Percentiles rank a stretch among this genome's conserved stretches.
Conservation (phyloP, 257 asterid species). For the Solanum medicagineum region DNA sequence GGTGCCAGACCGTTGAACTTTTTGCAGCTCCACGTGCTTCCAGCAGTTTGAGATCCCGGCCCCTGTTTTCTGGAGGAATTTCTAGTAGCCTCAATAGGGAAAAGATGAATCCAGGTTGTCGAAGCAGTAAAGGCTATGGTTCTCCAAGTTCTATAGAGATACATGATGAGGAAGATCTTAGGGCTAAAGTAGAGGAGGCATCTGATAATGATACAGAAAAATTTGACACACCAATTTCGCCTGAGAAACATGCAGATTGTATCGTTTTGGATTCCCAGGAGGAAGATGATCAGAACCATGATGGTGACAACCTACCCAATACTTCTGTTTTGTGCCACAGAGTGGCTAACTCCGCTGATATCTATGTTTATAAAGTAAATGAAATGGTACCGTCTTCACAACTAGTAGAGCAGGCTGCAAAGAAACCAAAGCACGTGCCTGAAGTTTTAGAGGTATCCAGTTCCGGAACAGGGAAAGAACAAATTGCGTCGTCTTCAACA, state of each 20-base stretch:
- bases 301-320: neutral
- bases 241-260: neutral
- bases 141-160: constrained; percentile 4
- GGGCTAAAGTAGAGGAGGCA: neutral
- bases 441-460: constrained; percentile 3
- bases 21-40: neutral
- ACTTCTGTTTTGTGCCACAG: neutral
- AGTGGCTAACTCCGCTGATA: neutral
- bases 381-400: neutral
- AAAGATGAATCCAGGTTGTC: neutral
- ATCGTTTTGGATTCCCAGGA: constrained; percentile 3
- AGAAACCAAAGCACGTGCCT: neutral
- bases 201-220: neutral
- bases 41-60: neutral
- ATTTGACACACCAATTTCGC: neutral
- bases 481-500: neutral
- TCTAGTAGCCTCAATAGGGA: neutral
- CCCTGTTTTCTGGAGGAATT: neutral
- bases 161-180: constrained; percentile 7
- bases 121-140: neutral
- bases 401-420: constrained; percentile 1
- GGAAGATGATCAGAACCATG: neutral
- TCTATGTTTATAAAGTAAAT: neutral
- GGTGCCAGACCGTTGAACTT: constrained; percentile 6
- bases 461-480: constrained; percentile 5